Percentiles rank a stretch among this genome's conserved stretches.
These are phyloP conservation scores for Pterula multifida DNA, from an alignment of 1,284 basidiomycete genomes.

Conservation along the genomic window DNA sequence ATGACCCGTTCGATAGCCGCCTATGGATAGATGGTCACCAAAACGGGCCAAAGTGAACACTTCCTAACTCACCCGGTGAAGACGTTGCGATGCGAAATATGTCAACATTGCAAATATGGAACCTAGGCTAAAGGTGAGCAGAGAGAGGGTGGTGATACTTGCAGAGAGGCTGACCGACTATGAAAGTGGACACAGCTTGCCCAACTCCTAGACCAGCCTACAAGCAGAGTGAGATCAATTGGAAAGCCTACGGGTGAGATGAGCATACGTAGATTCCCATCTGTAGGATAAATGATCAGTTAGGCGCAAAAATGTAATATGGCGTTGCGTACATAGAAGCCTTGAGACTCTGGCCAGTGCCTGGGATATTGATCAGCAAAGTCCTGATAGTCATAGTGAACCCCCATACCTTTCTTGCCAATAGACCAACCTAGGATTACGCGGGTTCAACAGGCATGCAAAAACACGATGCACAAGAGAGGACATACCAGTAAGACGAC, in stretches of 20 bases:
- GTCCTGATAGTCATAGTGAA: too few species aligned
- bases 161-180: conserved; percentile 29
- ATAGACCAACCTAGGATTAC: conserved; percentile 50
- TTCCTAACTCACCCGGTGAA: conserved; percentile 21
- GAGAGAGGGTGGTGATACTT: background rate
- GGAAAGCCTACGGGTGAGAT: background rate
- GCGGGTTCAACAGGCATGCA: too few species aligned
- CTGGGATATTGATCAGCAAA: too few species aligned
- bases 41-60: conserved; percentile 9
- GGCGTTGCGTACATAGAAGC: conserved; percentile 42
- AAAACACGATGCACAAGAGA: too few species aligned
- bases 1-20: conserved; percentile 51
- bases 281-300: conserved; percentile 19
- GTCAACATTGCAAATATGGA: conserved; percentile 32
- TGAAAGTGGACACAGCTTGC: conserved; percentile 38
- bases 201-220: conserved; percentile 36
- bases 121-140: background rate
- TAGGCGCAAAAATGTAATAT: background rate
- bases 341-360: conserved; percentile 38
- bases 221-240: background rate
- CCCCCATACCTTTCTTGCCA: conserved; percentile 44
- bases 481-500: conserved; percentile 51
- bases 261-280: conserved; percentile 46
- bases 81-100: conserved; percentile 44
- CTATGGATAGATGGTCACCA: conserved; percentile 15